Conservation (phyloP, 257 asterid genomes). For the Nicotiana attenuata region DNA sequence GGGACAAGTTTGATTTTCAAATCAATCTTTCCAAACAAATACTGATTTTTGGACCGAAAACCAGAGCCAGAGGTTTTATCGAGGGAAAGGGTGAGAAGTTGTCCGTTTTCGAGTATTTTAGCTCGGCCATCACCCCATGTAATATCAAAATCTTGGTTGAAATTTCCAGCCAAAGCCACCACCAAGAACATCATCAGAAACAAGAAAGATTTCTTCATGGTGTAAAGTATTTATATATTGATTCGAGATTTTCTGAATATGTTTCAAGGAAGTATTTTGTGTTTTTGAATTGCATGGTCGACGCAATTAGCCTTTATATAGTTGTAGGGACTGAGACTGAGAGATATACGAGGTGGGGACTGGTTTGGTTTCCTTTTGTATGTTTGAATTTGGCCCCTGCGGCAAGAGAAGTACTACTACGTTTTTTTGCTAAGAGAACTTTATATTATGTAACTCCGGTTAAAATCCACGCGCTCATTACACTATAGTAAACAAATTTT, state of each 20-base stretch:
- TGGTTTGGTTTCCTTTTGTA: background rate
- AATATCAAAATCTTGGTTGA: slow-evolving; percentile 3
- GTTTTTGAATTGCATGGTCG: background rate
- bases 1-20: background rate
- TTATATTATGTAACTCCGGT: background rate
- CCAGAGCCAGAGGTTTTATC: slow-evolving; percentile 2
- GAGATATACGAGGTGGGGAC: background rate
- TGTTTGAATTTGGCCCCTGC: background rate
- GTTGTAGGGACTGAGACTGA: background rate
- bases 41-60: background rate
- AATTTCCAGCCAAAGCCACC: background rate
- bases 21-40: background rate
- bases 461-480: no score
- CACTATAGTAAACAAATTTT: no score
- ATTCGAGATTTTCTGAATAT: no score
- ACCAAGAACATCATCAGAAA: background rate
- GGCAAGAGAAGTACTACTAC: background rate
- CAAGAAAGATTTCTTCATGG: background rate
- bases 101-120: background rate
- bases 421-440: background rate
- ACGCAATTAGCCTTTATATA: background rate
- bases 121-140: slow-evolving; percentile 2
- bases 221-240: no score
- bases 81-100: background rate
- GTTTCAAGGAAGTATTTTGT: background rate